Conservation (phyloP, 1,284 basidiomycete genomes). For the Melanopsichium pennsylvanicum region DNA sequence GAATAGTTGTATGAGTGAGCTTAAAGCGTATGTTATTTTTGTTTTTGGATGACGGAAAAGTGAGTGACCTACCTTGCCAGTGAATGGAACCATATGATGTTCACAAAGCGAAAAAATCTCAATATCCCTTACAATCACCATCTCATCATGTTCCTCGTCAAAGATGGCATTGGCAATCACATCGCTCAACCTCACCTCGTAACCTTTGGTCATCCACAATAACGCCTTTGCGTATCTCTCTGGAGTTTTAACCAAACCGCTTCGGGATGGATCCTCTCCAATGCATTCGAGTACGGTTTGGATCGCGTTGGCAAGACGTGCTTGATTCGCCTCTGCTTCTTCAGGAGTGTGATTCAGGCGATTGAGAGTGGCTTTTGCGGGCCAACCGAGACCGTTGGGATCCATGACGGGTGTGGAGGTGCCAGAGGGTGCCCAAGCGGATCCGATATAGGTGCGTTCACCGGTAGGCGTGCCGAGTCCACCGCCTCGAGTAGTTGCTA, state of each 20-base stretch:
- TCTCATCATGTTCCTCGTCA: constrained; percentile 98
- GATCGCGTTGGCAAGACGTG: constrained; percentile 82
- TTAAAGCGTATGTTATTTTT: no score
- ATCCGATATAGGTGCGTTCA: constrained; percentile 51
- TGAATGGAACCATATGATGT: constrained; percentile 98
- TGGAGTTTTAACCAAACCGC: constrained; percentile 88
- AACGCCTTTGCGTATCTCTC: constrained; percentile 96
- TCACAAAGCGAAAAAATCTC: constrained; percentile 97
- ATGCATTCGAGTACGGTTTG: constrained; percentile 94
- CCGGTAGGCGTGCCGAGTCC: constrained; percentile 60
- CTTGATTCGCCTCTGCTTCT: constrained; percentile 50
- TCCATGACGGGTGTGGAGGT: constrained; percentile 59
- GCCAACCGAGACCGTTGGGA: constrained; percentile 63
- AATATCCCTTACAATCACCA: constrained; percentile 98
- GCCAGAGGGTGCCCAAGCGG: constrained; percentile 35
- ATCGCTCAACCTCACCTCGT: constrained; percentile 92
- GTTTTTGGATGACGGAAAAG: no score
- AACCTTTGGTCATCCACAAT: constrained; percentile 99
- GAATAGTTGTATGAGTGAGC: no score
- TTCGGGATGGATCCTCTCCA: constrained; percentile 94
- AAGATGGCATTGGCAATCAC: constrained; percentile 99
- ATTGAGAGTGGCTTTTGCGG: constrained; percentile 57
- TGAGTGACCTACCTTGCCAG: constrained; percentile 75
- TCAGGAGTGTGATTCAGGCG: constrained; percentile 56
- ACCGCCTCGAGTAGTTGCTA: constrained; percentile 46